phyloP scores from a whole-genome alignment of 495 filamentous ascomycete genomes.

The Xylaria intraflava region DNA sequence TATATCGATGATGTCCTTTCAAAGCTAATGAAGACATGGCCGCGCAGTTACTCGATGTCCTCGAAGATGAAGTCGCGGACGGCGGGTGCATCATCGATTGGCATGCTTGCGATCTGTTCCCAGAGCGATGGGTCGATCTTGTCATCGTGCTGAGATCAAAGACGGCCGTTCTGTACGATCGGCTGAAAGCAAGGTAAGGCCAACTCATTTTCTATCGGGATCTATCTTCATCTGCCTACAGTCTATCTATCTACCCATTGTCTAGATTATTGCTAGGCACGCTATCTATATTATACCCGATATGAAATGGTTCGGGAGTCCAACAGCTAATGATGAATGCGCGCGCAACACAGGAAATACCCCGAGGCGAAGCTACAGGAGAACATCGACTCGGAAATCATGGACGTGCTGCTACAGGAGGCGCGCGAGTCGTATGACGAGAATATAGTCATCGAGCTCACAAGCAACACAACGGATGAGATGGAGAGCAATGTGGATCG shows the following conservation, averaged over 20 bases:
- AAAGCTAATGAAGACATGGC: slow-evolving; percentile 1
- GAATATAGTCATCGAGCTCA: slow-evolving; percentile 85
- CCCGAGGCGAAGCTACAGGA: slow-evolving; percentile 84
- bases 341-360: slow-evolving; percentile 59
- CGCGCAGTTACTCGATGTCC: slow-evolving; percentile 70
- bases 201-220: background rate
- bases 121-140: slow-evolving; percentile 87
- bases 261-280: background rate
- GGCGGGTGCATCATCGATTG: slow-evolving; percentile 95
- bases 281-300: background rate
- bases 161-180: slow-evolving; percentile 74
- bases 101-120: slow-evolving; percentile 97
- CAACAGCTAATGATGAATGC: background rate
- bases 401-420: slow-evolving; percentile 88
- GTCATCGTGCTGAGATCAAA: slow-evolving; percentile 85
- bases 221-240: background rate
- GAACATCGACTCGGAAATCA: slow-evolving; percentile 96
- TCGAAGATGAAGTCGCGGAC: slow-evolving; percentile 69
- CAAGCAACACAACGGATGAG: slow-evolving; percentile 72
- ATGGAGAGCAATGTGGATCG: slow-evolving; percentile 82
- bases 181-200: slow-evolving; percentile 41
- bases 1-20: background rate
- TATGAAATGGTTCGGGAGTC: background rate
- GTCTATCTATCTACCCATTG: background rate
- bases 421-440: slow-evolving; percentile 79